These are phyloP conservation scores for Gossypium rotundifolium DNA, from an alignment of 345 rosid species.

Conservation along the genomic window DNA sequence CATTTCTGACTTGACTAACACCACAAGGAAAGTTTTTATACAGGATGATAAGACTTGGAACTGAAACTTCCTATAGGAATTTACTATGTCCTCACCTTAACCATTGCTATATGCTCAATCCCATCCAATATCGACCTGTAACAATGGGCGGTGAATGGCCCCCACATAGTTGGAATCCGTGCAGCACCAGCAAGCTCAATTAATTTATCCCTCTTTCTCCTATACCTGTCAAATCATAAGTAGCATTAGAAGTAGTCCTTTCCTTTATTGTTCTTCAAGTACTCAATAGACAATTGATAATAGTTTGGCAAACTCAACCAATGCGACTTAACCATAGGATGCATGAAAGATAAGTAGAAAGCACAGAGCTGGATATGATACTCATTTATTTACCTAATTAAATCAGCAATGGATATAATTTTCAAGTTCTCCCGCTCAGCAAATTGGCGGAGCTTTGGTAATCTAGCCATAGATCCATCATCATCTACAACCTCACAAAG, in stretches of 20 bases:
- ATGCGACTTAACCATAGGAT: background rate
- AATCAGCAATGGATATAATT: slow-evolving; percentile 67
- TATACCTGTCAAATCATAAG: slow-evolving; percentile 44
- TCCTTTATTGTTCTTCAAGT: background rate
- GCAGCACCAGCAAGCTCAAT: slow-evolving; percentile 76
- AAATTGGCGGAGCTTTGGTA: slow-evolving; percentile 69
- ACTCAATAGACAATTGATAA: background rate
- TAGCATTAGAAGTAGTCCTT: background rate
- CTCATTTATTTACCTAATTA: slow-evolving; percentile 50
- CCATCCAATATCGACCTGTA: slow-evolving; percentile 79
- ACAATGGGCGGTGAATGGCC: slow-evolving; percentile 76
- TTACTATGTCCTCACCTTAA: slow-evolving; percentile 53
- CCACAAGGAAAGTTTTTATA: background rate
- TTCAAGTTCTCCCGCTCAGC: slow-evolving; percentile 57
- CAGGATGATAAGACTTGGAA: background rate
- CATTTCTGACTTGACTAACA: too few relatives aligned
- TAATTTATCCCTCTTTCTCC: slow-evolving; percentile 77
- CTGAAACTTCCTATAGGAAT: background rate
- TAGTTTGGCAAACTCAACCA: background rate
- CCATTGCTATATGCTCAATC: slow-evolving; percentile 97
- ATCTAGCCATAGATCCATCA: slow-evolving; percentile 90
- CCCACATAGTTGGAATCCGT: slow-evolving; percentile 88
- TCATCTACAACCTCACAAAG: slow-evolving; percentile 81
- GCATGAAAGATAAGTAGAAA: background rate
- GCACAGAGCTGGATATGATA: background rate